Conservation (phyloP, 2,329 filamentous ascomycete genomes). For the Parafenestella ontariensis region DNA sequence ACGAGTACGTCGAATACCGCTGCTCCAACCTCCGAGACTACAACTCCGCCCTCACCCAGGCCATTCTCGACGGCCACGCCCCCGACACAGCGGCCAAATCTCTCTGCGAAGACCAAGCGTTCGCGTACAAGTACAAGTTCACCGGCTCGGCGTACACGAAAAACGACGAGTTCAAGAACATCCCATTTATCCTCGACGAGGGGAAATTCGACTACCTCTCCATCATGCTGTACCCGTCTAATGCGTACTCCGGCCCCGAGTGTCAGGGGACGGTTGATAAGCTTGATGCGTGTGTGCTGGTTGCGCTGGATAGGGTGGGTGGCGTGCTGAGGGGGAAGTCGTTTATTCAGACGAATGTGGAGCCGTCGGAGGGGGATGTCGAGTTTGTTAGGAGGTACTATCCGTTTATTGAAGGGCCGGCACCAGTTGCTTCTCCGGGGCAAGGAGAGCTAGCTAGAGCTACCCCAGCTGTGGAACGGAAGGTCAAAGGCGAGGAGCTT, state of each 20-base stretch:
- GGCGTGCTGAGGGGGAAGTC: background rate
- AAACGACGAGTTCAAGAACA: background rate
- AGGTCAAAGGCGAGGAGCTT: background rate
- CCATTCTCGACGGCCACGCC: background rate
- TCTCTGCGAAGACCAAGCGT: background rate
- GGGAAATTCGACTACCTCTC: constrained; percentile 1
- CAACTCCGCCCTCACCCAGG: background rate
- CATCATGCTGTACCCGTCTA: constrained; percentile 9
- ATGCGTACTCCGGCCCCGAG: background rate
- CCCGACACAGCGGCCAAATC: background rate
- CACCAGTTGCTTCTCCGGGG: too few species aligned
- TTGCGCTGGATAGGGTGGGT: background rate
- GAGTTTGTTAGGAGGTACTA: constrained; percentile 5
- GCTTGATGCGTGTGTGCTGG: background rate
- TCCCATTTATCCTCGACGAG: background rate
- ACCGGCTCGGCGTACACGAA: constrained; percentile 1
- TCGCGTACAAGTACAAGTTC: background rate
- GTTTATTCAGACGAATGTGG: background rate
- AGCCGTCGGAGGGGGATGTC: constrained; percentile 2
- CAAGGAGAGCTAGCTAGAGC: too few species aligned
- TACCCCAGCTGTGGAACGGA: background rate
- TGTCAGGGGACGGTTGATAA: background rate
- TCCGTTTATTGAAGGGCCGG: background rate
- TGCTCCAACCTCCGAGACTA: constrained; percentile 3
- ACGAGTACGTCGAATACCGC: constrained; percentile 3